Conservation (phyloP, 108 stramenopile genomes). For the Skeletonema tropicum region DNA sequence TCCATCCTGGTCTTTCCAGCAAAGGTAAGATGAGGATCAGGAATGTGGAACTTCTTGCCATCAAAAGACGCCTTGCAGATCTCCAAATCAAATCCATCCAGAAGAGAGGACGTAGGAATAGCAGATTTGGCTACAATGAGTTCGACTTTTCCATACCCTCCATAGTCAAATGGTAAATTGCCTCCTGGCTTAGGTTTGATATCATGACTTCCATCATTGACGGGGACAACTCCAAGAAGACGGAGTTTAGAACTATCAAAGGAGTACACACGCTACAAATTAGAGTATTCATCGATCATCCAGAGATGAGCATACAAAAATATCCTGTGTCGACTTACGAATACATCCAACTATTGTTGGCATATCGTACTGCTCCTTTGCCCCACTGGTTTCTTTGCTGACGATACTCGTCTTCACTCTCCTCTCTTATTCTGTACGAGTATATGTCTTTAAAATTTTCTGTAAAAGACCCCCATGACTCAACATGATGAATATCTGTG, state of each 20-base stretch:
- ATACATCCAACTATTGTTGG: conserved; percentile 6
- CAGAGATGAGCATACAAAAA: not conserved
- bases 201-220: conserved; percentile 5
- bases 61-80: conserved; percentile 31
- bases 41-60: conserved; percentile 28
- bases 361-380: conserved; percentile 1
- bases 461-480: not conserved
- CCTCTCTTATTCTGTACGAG: not conserved
- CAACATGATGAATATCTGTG: conserved; percentile 18
- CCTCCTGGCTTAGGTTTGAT: conserved; percentile 30
- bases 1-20: conserved; percentile 23
- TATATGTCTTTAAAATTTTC: not conserved
- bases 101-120: not conserved
- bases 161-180: conserved; percentile 17
- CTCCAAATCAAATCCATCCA: conserved; percentile 13
- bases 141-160: not conserved
- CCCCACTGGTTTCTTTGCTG: conserved; percentile 10
- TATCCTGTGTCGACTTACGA: not conserved
- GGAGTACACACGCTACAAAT: too few species aligned
- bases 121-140: conserved; percentile 9
- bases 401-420: not conserved
- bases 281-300: too few species aligned
- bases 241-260: too few species aligned
- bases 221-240: not conserved
- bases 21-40: conserved; percentile 31